Base-by-base conservation (phyloP, 2,329 filamentous ascomycete genomes). In the Phyllosticta citrichinensis region DNA sequence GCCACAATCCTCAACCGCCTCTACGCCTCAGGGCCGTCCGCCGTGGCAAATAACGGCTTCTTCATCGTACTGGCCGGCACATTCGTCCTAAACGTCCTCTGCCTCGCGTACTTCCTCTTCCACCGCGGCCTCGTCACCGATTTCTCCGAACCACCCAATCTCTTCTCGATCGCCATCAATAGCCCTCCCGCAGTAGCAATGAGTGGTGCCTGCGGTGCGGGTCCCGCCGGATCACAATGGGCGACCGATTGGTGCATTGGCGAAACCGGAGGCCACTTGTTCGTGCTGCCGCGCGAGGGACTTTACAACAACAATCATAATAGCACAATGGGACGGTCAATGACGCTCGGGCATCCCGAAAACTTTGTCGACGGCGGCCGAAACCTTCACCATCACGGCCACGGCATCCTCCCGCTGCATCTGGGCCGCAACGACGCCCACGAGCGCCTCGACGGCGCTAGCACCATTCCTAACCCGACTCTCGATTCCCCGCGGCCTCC, bases 61-160 rank as follows among this genome's bases (percentile, higher is more conserved):
- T 86, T 88, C 68, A 61, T 85, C 1, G 79, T 91, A 0, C 80
- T 93, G 0, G 68, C 80, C 1, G 72, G 85, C 14, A 85, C 88
- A 1, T 88, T 91, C 66, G 64, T 82, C 24, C 83, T 88, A 66
- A 91, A 89, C 69, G 62, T 86, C 25, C 75, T 86, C 50, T 88
- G 87, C 61, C 74, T 90, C 0, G 67, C 76, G 2, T 91, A 90
- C 72, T 79, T 87, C 64, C 70, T 87, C 57, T 68, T 82, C 55
- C 77, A 83, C 58, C 80, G 64, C 69, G 82, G 83, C 0, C 80
- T 89, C 22, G 83, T 93, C 8, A 91, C 87, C 0, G 89, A 93
- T 74, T 91, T 88, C 68, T 88, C 85, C 0, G 88, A 93, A 67
- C 87, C 88, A 0, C 83, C 87, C 59, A 91, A 91, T 68, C 75